These are phyloP conservation scores for Aquilaria yunnanensis DNA, from an alignment of 345 rosid genomes.

Conservation along the genomic window DNA sequence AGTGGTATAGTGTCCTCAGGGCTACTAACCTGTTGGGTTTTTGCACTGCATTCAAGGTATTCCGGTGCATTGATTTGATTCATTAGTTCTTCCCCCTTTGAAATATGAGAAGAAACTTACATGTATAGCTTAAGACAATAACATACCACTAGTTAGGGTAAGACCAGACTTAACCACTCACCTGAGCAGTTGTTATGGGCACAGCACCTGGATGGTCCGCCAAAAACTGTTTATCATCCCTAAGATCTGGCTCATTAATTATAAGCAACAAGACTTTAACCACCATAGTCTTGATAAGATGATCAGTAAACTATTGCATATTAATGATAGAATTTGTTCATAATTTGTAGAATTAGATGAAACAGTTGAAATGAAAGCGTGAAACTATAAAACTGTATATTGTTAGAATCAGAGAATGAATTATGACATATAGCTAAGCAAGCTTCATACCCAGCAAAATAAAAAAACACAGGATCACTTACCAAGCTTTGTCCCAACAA, in stretches of 20 bases:
- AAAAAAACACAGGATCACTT: conserved; percentile 5
- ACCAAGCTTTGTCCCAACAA: conserved; percentile 98
- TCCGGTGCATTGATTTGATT: conserved; percentile 73
- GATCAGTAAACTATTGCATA: too few species aligned
- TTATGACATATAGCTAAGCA: not conserved
- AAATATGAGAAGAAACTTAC: not conserved
- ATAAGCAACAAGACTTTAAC: too few species aligned
- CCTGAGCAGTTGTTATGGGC: conserved; percentile 76
- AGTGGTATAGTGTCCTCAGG: not conserved
- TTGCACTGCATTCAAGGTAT: conserved; percentile 96
- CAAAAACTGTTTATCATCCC: conserved; percentile 90
- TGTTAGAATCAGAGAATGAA: too few species aligned
- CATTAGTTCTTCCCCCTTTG: conserved; percentile 87
- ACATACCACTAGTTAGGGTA: not conserved
- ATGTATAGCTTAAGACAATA: not conserved
- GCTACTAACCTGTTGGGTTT: conserved; percentile 72
- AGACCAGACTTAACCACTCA: conserved; percentile 11
- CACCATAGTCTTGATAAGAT: too few species aligned
- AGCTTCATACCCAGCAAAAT: not conserved
- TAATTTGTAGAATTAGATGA: too few species aligned
- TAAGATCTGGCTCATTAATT: conserved; percentile 54
- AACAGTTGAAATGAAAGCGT: not conserved
- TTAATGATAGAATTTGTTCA: too few species aligned
- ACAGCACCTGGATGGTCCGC: conserved; percentile 91
- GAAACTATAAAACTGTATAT: not conserved